Conservation (phyloP, 352 stramenopile species). For the Blastocystis sp. region DNA sequence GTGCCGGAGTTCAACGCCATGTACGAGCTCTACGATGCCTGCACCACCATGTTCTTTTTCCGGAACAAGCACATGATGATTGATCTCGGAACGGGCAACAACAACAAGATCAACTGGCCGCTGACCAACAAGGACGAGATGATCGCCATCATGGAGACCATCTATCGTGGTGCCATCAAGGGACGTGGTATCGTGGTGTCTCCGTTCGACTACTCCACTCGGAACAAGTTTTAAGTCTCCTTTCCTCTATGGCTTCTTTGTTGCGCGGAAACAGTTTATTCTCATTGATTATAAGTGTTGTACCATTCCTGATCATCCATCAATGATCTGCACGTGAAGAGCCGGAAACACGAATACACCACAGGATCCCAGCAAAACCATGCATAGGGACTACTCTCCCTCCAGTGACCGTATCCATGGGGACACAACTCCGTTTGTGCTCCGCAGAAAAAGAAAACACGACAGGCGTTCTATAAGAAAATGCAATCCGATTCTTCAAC, state of each 20-base stretch:
- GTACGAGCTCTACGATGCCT: slow-evolving; percentile 96
- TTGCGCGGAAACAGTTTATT: too few relatives aligned
- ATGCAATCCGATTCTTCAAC: neutral
- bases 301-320: too few relatives aligned
- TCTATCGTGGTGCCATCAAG: slow-evolving; percentile 94
- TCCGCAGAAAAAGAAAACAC: too few relatives aligned
- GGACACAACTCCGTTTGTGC: too few relatives aligned
- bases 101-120: slow-evolving; percentile 99
- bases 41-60: slow-evolving; percentile 99
- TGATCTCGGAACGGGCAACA: slow-evolving; percentile 97
- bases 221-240: slow-evolving; percentile 89
- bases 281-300: too few relatives aligned
- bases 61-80: slow-evolving; percentile 99
- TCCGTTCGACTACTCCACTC: slow-evolving; percentile 98
- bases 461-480: too few relatives aligned
- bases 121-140: slow-evolving; percentile 94
- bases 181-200: slow-evolving; percentile 93
- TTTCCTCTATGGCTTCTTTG: neutral
- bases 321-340: too few relatives aligned
- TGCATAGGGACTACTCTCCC: too few relatives aligned
- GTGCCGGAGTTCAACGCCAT: slow-evolving; percentile 99
- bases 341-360: too few relatives aligned
- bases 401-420: too few relatives aligned
- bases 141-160: slow-evolving; percentile 98
- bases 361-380: too few relatives aligned